A percentile compares a stretch with the other conserved stretches of the same genome.
Evolutionary conservation across 2,329 filamentous ascomycete genomes (phyloP).

Genomic region (Ceratocystiopsis sp.): DNA sequence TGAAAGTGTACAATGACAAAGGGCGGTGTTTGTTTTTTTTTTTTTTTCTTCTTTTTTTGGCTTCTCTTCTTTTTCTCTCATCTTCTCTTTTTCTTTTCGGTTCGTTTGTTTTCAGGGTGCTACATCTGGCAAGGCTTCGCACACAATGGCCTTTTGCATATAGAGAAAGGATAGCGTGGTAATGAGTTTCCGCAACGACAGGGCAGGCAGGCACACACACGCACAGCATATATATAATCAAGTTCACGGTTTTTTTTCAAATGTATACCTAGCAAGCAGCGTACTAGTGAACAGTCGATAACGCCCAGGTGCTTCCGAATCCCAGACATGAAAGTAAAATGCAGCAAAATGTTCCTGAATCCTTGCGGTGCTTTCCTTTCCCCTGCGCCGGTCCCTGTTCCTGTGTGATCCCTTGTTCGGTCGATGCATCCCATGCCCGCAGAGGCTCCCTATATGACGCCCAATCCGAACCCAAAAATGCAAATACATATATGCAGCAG

Average conservation of each 20-base stretch:
- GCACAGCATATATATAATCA: background rate
- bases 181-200: background rate
- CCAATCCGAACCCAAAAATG: no score
- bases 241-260: background rate
- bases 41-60: background rate
- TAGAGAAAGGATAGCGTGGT: background rate
- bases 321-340: background rate
- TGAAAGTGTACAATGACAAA: no score
- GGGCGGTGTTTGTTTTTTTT: background rate
- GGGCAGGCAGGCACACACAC: background rate
- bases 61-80: background rate
- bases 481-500: no score
- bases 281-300: no score
- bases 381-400: no score
- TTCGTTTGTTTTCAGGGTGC: no score
- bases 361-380: conserved; percentile 1
- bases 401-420: no score
- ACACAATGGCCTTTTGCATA: background rate
- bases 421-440: no score
- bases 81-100: background rate
- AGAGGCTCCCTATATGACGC: no score
- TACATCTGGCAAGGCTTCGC: no score
- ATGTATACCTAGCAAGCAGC: no score
- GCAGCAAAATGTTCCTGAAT: background rate
- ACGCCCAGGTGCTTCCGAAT: no score